These are phyloP conservation scores for Chaetomiaceae sp. DNA, from an alignment of 2,329 filamentous ascomycete species.

Conservation along the genomic window DNA sequence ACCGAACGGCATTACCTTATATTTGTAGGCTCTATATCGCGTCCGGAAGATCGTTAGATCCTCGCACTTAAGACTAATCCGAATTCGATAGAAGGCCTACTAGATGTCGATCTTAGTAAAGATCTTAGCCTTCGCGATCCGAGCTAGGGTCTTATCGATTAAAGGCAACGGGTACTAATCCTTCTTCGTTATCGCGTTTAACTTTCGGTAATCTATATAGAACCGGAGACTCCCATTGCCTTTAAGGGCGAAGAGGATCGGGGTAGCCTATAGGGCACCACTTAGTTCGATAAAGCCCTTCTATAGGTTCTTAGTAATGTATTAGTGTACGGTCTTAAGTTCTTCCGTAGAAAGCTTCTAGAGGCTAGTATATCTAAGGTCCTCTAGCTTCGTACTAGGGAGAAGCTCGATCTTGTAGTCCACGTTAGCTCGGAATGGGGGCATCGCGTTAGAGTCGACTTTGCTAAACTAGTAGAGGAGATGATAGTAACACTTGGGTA, in stretches of 20 bases:
- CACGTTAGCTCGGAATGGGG: too few relatives aligned
- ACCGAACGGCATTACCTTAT: not conserved
- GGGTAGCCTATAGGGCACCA: not conserved
- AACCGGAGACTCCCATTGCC: not conserved
- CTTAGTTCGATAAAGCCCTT: slow-evolving; percentile 2
- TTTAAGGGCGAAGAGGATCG: not conserved
- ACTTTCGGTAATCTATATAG: slow-evolving; percentile 6
- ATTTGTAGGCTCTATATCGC: not conserved
- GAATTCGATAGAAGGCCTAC: not conserved
- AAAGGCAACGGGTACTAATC: not conserved
- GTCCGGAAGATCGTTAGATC: not conserved
- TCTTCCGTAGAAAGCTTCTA: not conserved
- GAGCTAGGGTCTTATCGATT: not conserved
- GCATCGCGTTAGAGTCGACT: too few relatives aligned
- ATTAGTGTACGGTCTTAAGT: not conserved
- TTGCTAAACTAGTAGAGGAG: too few relatives aligned
- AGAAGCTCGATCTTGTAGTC: too few relatives aligned
- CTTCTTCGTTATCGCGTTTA: not conserved
- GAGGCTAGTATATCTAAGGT: not conserved
- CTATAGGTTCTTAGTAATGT: slow-evolving; percentile 3
- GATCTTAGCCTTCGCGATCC: not conserved
- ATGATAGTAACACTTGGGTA: too few relatives aligned
- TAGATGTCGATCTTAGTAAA: not conserved
- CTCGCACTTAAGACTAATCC: not conserved
- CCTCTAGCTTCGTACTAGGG: too few relatives aligned